Conservation (phyloP, 78 protist genomes). For the Bigelowiella natans region DNA sequence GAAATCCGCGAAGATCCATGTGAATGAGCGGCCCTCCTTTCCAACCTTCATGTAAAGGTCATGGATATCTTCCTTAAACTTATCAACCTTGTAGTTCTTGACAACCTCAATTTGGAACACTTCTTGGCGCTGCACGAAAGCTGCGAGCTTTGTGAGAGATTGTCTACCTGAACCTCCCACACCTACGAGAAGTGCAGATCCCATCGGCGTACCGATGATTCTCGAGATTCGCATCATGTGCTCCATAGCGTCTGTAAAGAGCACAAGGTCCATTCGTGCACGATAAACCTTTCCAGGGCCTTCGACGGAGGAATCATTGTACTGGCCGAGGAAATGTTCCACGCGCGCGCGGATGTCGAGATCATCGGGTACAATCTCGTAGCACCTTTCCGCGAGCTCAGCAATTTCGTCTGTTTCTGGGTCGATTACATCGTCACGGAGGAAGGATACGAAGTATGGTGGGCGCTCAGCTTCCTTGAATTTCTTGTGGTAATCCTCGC, state of each 20-base stretch:
- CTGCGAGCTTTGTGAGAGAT: conserved; percentile 61
- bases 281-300: conserved; percentile 2
- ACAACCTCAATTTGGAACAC: conserved; percentile 48
- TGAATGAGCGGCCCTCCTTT: conserved; percentile 25
- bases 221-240: conserved; percentile 62
- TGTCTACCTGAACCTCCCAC: conserved; percentile 79
- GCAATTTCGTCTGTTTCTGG: conserved; percentile 34
- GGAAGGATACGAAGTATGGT: background rate
- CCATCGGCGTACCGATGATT: conserved; percentile 47
- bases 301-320: conserved; percentile 50
- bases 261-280: conserved; percentile 51
- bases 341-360: conserved; percentile 3
- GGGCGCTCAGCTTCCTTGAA: background rate
- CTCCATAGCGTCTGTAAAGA: conserved; percentile 63
- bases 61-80: conserved; percentile 70
- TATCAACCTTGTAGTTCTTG: conserved; percentile 43
- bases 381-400: conserved; percentile 12
- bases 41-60: conserved; percentile 58
- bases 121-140: conserved; percentile 47
- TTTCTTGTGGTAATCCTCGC: background rate
- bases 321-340: background rate
- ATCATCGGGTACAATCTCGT: background rate
- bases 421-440: conserved; percentile 38
- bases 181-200: conserved; percentile 65
- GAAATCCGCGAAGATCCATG: conserved; percentile 67